These are phyloP conservation scores for Botrytis byssoidea DNA, from an alignment of 2,329 filamentous ascomycete species.

Conservation along the genomic window DNA sequence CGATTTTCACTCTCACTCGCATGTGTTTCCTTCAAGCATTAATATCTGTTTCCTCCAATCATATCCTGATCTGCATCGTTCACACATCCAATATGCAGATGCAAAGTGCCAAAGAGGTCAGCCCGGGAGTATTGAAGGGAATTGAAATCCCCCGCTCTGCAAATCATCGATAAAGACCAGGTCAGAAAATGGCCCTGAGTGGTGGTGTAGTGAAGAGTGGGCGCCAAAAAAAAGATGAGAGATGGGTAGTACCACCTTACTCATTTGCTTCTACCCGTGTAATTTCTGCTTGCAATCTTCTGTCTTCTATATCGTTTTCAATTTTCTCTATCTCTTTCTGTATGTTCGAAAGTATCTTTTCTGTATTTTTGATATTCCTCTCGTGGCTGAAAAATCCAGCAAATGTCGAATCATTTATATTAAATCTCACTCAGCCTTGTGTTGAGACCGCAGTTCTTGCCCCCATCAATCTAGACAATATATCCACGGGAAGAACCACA, in stretches of 20 bases:
- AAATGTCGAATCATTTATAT: not conserved
- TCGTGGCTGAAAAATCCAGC: slow-evolving; percentile 3
- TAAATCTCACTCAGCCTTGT: slow-evolving; percentile 27
- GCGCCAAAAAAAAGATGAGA: slow-evolving; percentile 17
- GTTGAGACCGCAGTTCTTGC: slow-evolving; percentile 25
- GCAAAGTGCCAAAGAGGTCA: not conserved
- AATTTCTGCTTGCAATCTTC: not conserved
- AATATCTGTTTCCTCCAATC: slow-evolving; percentile 10
- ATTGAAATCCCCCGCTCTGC: slow-evolving; percentile 20
- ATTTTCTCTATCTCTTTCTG: not conserved
- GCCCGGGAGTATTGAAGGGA: not conserved
- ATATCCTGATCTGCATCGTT: not conserved
- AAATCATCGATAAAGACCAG: slow-evolving; percentile 12
- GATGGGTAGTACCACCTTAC: slow-evolving; percentile 1
- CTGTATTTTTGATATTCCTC: not conserved
- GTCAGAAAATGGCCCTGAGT: slow-evolving; percentile 1
- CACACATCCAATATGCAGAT: slow-evolving; percentile 9
- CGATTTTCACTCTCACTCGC: slow-evolving; percentile 5
- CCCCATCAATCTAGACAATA: slow-evolving; percentile 19
- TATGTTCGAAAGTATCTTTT: not conserved
- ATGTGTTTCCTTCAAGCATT: slow-evolving; percentile 8
- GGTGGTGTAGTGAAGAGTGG: slow-evolving; percentile 9
- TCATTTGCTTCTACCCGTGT: slow-evolving; percentile 1
- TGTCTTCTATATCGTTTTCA: not conserved
- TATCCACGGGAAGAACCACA: slow-evolving; percentile 19